These are phyloP conservation scores for Fusarium albosuccineum DNA, from an alignment of 2,329 filamentous ascomycete genomes.

Conservation along the genomic window DNA sequence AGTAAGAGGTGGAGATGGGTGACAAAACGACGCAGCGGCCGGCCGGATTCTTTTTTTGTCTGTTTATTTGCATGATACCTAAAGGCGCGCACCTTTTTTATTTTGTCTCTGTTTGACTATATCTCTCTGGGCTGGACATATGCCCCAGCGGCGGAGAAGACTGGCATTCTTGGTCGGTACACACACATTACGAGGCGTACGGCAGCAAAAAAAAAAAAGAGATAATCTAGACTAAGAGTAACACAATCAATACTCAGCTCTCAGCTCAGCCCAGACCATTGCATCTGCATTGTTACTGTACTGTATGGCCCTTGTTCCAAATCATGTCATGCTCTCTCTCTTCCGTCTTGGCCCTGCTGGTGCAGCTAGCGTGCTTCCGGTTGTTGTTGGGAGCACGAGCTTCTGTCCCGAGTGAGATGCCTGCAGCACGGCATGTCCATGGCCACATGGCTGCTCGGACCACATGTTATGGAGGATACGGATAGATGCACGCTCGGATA, in stretches of 20 bases:
- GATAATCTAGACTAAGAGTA: constrained; percentile 32
- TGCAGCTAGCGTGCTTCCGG: background rate
- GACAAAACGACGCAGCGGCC: constrained; percentile 1
- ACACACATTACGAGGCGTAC: constrained; percentile 29
- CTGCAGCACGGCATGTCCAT: background rate
- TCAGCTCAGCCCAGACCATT: too few species aligned
- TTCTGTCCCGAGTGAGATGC: background rate
- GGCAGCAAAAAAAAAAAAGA: constrained; percentile 29
- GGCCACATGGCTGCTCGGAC: constrained; percentile 36
- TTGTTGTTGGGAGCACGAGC: background rate
- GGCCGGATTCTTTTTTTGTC: constrained; percentile 24
- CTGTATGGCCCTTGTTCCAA: too few species aligned
- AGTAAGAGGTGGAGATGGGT: constrained; percentile 20
- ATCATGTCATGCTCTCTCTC: too few species aligned
- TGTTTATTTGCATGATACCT: constrained; percentile 42
- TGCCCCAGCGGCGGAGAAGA: constrained; percentile 7
- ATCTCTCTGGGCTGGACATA: constrained; percentile 10
- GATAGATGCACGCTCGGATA: constrained; percentile 1
- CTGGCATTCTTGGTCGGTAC: constrained; percentile 14
- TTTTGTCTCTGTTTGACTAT: constrained; percentile 12
- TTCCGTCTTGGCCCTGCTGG: background rate
- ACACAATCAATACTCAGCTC: constrained; percentile 16
- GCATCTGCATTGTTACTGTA: too few species aligned
- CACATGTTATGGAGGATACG: constrained; percentile 2
- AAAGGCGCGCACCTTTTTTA: constrained; percentile 34